These are phyloP conservation scores for Spatholobus suberectus DNA, from an alignment of 306 rosid species.

Conservation along the genomic window DNA sequence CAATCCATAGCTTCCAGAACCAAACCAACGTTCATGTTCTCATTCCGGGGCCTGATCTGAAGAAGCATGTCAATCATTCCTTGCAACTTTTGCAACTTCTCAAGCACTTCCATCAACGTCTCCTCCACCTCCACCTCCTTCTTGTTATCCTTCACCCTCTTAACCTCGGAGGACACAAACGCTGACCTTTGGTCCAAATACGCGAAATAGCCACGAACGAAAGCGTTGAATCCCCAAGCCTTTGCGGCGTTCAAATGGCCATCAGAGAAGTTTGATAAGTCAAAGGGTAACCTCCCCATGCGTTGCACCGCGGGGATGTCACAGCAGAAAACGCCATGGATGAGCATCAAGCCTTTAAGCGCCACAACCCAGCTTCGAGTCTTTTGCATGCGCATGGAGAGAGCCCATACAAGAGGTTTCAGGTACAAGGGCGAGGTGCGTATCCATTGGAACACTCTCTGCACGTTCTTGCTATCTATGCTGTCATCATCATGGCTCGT, in stretches of 20 bases:
- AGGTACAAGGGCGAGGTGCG: constrained; percentile 65
- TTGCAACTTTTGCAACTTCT: constrained; percentile 59
- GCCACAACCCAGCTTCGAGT: constrained; percentile 81
- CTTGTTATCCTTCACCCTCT: background rate
- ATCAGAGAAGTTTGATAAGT: constrained; percentile 67
- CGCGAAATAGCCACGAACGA: constrained; percentile 61
- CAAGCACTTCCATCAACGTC: constrained; percentile 62
- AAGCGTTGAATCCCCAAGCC: constrained; percentile 52
- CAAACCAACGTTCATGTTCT: constrained; percentile 35
- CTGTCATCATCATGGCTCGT: constrained; percentile 75
- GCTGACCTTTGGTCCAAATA: constrained; percentile 65
- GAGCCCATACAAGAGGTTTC: constrained; percentile 58
- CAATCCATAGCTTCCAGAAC: constrained; percentile 88
- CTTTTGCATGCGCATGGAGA: constrained; percentile 65
- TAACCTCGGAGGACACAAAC: constrained; percentile 38
- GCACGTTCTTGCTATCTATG: constrained; percentile 66
- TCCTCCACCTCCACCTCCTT: constrained; percentile 38
- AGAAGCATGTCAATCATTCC: constrained; percentile 62
- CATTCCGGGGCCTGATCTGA: constrained; percentile 52
- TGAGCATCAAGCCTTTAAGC: constrained; percentile 85
- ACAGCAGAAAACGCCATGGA: constrained; percentile 75
- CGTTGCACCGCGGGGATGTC: constrained; percentile 51
- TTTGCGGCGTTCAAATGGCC: constrained; percentile 25
- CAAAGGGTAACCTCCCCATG: constrained; percentile 77
- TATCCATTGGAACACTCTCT: constrained; percentile 75